Evolutionary conservation across 2,329 filamentous ascomycete genomes (phyloP).

Genomic region (Calonectria pteridis): DNA sequence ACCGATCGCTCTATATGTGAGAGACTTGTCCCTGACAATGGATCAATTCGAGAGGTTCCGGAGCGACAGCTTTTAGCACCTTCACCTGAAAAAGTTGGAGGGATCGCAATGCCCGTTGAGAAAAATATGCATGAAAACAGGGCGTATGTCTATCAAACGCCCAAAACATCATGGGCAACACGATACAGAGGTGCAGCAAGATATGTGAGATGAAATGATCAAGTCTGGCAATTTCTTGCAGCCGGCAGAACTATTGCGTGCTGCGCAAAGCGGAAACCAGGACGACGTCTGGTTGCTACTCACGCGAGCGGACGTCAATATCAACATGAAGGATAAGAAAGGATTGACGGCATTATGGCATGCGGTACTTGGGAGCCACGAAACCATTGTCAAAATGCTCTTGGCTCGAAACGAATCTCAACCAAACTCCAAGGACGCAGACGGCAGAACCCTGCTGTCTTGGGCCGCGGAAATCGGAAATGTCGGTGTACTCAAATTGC

Average conservation of each 20-base stretch:
- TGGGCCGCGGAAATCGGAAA: background rate
- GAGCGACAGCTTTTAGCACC: background rate
- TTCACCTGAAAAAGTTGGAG: background rate
- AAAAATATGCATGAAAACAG: background rate
- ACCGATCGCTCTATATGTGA: background rate
- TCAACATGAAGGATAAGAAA: background rate
- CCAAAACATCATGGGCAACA: too few species aligned
- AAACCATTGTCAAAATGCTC: background rate
- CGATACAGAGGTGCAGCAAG: background rate
- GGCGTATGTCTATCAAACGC: background rate
- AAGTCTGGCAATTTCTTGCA: background rate
- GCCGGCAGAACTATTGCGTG: background rate
- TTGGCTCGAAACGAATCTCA: background rate
- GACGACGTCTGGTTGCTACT: background rate
- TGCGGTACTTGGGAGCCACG: background rate
- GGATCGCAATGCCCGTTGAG: background rate
- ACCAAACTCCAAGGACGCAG: background rate
- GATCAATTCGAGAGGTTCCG: background rate
- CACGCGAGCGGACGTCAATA: background rate
- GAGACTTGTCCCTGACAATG: background rate
- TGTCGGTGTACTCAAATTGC: background rate
- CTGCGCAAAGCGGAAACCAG: background rate
- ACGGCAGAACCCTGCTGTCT: background rate
- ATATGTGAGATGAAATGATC: background rate
- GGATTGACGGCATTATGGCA: background rate